phyloP scores from a whole-genome alignment of 768 basidiomycete species.

The Pholiota conissans region DNA sequence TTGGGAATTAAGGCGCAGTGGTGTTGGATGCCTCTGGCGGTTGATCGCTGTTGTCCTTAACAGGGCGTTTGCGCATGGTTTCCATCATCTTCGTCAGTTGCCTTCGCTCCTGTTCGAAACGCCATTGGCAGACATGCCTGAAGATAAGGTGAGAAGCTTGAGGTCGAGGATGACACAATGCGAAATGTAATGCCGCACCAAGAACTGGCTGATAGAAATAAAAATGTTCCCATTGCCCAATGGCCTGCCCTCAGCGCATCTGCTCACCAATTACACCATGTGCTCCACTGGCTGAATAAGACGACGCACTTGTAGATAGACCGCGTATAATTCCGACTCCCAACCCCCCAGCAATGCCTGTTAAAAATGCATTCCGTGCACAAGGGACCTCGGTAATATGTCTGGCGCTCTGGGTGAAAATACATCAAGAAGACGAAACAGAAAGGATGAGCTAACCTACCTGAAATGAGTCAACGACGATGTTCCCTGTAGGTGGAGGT shows the following conservation, averaged over 20 bases:
- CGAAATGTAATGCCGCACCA: constrained; percentile 48
- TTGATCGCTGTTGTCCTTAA: constrained; percentile 34
- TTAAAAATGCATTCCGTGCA: constrained; percentile 71
- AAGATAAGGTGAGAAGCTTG: neutral
- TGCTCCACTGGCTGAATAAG: neutral
- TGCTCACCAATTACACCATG: constrained; percentile 19
- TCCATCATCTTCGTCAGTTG: constrained; percentile 60
- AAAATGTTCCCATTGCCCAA: constrained; percentile 80
- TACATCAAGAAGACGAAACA: neutral
- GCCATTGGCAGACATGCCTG: constrained; percentile 68
- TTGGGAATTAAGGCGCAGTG: neutral
- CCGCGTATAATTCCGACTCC: constrained; percentile 78
- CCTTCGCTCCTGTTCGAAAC: constrained; percentile 51
- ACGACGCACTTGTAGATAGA: constrained; percentile 58
- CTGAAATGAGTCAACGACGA: constrained; percentile 34
- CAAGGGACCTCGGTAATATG: constrained; percentile 74
- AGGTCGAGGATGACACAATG: neutral
- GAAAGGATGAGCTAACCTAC: constrained; percentile 16
- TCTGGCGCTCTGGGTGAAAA: constrained; percentile 45
- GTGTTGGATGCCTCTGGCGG: neutral
- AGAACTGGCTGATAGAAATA: constrained; percentile 63
- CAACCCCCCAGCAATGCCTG: constrained; percentile 77
- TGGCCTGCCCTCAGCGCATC: constrained; percentile 68
- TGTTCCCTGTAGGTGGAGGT: constrained; percentile 38
- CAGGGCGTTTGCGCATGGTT: constrained; percentile 54